Conservation (phyloP, 257 asterid species). For the Solanum virginianum region DNA sequence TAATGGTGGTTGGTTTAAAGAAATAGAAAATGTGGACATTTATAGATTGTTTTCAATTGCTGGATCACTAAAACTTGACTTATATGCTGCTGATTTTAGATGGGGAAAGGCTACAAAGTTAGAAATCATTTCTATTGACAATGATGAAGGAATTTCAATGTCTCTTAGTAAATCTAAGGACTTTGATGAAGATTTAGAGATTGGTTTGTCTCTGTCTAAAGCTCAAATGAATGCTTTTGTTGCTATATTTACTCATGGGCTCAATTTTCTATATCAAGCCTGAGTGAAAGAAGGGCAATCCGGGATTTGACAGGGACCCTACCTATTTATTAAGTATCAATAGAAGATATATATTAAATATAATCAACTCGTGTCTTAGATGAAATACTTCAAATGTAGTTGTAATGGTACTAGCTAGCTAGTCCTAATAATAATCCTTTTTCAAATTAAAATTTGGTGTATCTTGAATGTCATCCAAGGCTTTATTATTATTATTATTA, state of each 20-base stretch:
- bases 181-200: constrained; percentile 15
- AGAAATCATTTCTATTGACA: constrained; percentile 7
- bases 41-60: background rate
- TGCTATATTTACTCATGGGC: background rate
- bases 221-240: constrained; percentile 14
- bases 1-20: background rate
- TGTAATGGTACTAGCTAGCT: too few species aligned
- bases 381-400: too few species aligned
- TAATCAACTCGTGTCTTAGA: too few species aligned
- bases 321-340: background rate
- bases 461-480: too few species aligned
- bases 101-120: constrained; percentile 11
- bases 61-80: constrained; percentile 10
- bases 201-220: constrained; percentile 13
- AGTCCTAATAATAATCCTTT: too few species aligned
- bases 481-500: too few species aligned
- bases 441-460: too few species aligned
- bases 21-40: accelerated
- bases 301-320: background rate
- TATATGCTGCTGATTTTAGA: constrained; percentile 14
- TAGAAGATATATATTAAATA: too few species aligned
- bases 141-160: background rate
- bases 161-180: constrained; percentile 13
- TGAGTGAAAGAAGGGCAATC: background rate
- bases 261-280: background rate